Percentiles rank a stretch among this genome's conserved stretches.
Conservation (phyloP, 225 moss, liverwort and hornwort genomes). For the Pleurozium schreberi region DNA sequence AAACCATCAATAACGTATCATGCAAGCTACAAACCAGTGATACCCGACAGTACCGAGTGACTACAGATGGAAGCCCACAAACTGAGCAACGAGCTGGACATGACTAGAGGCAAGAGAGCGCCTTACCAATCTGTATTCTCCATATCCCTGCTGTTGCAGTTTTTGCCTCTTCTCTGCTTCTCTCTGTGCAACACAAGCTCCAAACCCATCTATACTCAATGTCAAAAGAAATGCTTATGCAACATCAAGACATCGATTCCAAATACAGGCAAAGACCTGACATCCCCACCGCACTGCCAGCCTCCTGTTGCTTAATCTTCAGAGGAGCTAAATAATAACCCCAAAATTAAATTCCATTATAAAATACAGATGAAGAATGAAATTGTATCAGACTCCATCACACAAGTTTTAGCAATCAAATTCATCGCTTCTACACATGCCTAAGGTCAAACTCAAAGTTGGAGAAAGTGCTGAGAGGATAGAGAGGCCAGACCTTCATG, state of each 20-base stretch:
- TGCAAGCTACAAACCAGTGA: neutral
- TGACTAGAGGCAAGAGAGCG: neutral
- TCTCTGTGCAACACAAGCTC: slow-evolving; percentile 53
- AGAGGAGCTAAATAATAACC: neutral
- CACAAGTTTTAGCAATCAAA: neutral
- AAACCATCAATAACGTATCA: neutral
- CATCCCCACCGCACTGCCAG: neutral
- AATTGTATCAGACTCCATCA: neutral
- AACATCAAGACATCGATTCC: neutral
- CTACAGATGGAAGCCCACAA: neutral
- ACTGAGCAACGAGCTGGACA: neutral
- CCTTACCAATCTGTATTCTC: slow-evolving; percentile 76
- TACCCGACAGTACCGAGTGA: neutral
- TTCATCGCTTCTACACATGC: neutral
- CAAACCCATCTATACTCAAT: slow-evolving; percentile 11
- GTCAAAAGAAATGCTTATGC: neutral
- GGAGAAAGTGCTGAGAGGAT: neutral
- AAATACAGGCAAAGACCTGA: neutral
- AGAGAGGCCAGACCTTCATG: slow-evolving; percentile 51
- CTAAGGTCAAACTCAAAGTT: neutral
- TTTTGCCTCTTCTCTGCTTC: slow-evolving; percentile 94
- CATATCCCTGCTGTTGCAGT: slow-evolving; percentile 71
- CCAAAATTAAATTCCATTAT: neutral
- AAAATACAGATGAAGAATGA: neutral
- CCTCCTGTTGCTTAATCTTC: neutral